Conservation (phyloP, 164 flowering plant genomes). For the Houttuynia cordata region DNA sequence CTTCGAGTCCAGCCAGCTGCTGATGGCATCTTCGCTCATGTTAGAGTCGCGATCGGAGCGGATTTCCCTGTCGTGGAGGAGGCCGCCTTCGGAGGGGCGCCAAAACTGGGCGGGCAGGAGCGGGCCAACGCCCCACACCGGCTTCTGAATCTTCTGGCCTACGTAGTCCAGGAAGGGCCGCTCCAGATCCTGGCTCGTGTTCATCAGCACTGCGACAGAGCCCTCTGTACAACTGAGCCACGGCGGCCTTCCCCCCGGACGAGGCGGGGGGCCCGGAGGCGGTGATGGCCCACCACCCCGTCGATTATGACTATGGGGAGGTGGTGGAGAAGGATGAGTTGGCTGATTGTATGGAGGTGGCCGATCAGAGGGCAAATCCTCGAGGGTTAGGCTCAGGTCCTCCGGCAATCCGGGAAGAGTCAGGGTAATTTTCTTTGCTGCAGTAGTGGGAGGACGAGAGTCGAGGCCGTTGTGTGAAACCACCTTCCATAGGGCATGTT, state of each 20-base stretch:
- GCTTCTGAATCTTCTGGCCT: constrained; percentile 19
- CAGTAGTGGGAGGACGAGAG: not conserved
- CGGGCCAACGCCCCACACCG: constrained; percentile 58
- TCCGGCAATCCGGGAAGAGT: constrained; percentile 35
- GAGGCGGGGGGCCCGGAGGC: no score
- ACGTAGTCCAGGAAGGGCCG: constrained; percentile 36
- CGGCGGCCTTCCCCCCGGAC: constrained; percentile 5
- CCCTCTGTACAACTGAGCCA: constrained; percentile 37
- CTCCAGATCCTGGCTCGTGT: constrained; percentile 51
- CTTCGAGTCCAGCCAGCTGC: constrained; percentile 30
- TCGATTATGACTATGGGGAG: no score
- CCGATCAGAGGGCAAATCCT: constrained; percentile 13
- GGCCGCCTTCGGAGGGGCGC: constrained; percentile 17
- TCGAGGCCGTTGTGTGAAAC: no score
- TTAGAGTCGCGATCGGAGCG: constrained; percentile 10
- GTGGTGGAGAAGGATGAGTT: no score
- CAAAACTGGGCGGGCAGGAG: constrained; percentile 48
- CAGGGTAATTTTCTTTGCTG: constrained; percentile 11
- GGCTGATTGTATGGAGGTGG: no score
- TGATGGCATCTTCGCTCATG: constrained; percentile 28
- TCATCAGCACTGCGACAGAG: constrained; percentile 33
- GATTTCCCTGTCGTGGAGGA: constrained; percentile 17
- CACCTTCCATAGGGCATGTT: constrained; percentile 29
- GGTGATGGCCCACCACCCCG: no score
- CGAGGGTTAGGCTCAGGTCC: constrained; percentile 18